A percentile compares a stretch with the other conserved stretches of the same genome.
phyloP scores from a whole-genome alignment of 768 basidiomycete species.

The Mycena alexandri region DNA sequence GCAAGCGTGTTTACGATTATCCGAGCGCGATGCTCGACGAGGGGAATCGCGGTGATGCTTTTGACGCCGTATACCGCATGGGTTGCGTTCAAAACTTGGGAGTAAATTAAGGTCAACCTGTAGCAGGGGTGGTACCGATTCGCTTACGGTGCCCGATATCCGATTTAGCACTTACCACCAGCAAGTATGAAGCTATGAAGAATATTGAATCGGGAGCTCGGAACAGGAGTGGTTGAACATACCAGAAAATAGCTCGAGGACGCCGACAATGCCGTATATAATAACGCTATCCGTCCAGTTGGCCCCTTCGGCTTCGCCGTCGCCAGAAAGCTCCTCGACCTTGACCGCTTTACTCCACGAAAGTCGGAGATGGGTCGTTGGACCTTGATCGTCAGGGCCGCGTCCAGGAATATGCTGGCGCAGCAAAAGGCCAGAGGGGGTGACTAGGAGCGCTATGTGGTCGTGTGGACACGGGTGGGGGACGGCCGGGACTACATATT shows the following conservation, averaged over 20 bases:
- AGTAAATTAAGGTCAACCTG: constrained; percentile 21
- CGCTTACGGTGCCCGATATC: constrained; percentile 77
- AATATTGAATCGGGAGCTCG: constrained; percentile 27
- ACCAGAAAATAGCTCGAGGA: constrained; percentile 82
- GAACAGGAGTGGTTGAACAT: constrained; percentile 39
- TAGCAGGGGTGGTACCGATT: constrained; percentile 13
- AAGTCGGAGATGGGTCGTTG: constrained; percentile 62
- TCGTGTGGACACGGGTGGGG: constrained; percentile 84
- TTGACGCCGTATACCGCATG: constrained; percentile 78
- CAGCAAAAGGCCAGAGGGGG: constrained; percentile 74
- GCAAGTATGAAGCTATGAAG: constrained; percentile 74
- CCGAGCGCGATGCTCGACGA: constrained; percentile 73
- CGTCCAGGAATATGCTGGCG: constrained; percentile 62
- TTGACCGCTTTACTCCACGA: constrained; percentile 70
- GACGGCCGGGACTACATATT: constrained; percentile 72
- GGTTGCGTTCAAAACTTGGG: constrained; percentile 72
- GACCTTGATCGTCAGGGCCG: constrained; percentile 37
- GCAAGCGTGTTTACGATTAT: constrained; percentile 65
- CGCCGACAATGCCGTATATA: constrained; percentile 83
- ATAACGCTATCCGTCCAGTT: constrained; percentile 71
- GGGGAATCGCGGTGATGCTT: constrained; percentile 77
- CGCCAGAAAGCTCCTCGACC: constrained; percentile 63
- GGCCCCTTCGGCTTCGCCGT: constrained; percentile 47
- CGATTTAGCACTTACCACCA: constrained; percentile 75
- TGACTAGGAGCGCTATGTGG: constrained; percentile 71